phyloP scores from a whole-genome alignment of 2,329 filamentous ascomycete species.

The Cladophialophora carrionii region DNA sequence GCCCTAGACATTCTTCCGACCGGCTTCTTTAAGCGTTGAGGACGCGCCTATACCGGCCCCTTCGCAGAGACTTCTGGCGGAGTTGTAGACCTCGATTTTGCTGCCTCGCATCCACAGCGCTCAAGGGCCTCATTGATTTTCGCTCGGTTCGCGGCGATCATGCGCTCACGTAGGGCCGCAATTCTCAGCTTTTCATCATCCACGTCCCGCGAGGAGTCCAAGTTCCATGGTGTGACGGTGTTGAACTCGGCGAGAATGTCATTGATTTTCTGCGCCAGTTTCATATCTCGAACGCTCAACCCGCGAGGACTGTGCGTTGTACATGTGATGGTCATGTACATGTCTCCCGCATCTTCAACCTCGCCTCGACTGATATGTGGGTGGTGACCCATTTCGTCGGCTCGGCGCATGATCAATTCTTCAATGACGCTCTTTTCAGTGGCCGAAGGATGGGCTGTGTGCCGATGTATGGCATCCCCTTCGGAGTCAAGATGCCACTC shows the following conservation, averaged over 20 bases:
- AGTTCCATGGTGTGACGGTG: not conserved
- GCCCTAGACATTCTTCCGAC: not conserved
- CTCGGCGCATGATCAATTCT: constrained; percentile 24
- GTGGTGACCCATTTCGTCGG: constrained; percentile 36
- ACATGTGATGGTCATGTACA: constrained; percentile 35
- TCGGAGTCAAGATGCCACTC: constrained; percentile 35
- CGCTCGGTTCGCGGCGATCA: constrained; percentile 24
- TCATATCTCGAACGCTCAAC: constrained; percentile 35
- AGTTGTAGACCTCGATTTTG: not conserved
- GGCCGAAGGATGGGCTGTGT: constrained; percentile 22
- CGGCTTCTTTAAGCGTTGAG: not conserved
- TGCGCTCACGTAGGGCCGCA: constrained; percentile 9
- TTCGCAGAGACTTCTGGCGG: not conserved
- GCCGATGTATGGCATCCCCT: constrained; percentile 36
- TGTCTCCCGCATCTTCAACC: constrained; percentile 10
- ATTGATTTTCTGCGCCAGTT: constrained; percentile 31
- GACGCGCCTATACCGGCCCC: not conserved
- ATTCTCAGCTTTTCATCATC: constrained; percentile 8
- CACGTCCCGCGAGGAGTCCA: not conserved
- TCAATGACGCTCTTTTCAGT: constrained; percentile 20
- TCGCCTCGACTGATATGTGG: constrained; percentile 32
- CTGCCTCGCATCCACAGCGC: constrained; percentile 23
- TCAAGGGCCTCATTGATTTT: constrained; percentile 27
- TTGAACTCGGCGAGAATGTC: constrained; percentile 21
- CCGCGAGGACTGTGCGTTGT: constrained; percentile 38